phyloP scores from a whole-genome alignment of 352 stramenopile genomes.

The Globisporangium parvum region DNA sequence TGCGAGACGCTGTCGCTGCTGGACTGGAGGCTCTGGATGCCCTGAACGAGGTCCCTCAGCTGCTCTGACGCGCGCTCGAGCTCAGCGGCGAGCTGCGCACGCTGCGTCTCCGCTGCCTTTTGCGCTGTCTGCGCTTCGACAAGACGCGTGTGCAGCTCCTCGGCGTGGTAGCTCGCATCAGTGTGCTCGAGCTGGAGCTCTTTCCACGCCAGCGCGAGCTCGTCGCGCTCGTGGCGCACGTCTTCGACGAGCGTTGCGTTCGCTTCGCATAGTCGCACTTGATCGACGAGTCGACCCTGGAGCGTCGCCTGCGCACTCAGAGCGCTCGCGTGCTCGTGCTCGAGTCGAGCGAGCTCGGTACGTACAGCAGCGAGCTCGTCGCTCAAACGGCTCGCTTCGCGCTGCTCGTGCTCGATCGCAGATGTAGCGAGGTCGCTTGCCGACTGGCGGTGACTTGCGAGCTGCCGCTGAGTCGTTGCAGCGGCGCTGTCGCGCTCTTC shows the following conservation, averaged over 20 bases:
- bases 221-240: conserved; percentile 40
- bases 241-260: conserved; percentile 19
- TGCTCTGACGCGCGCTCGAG: conserved; percentile 10
- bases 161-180: conserved; percentile 37
- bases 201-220: conserved; percentile 26
- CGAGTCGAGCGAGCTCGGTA: conserved; percentile 12
- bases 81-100: conserved; percentile 2
- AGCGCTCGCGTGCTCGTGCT: conserved; percentile 13
- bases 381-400: not conserved
- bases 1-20: not conserved
- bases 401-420: conserved; percentile 7
- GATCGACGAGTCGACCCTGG: conserved; percentile 21
- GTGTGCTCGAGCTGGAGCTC: conserved; percentile 47
- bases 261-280: conserved; percentile 16
- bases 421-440: not conserved
- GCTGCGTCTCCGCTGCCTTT: conserved; percentile 12
- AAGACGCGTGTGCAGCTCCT: conserved; percentile 51
- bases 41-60: conserved; percentile 2
- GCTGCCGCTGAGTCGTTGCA: not conserved
- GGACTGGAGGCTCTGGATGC: conserved; percentile 1
- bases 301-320: conserved; percentile 14
- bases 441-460: conserved; percentile 4
- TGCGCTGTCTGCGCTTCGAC: conserved; percentile 41
- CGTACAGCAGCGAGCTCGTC: conserved; percentile 1
- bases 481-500: conserved; percentile 8